Conservation (phyloP, 2,329 filamentous ascomycete species). For the Trichoderma pleuroti region DNA sequence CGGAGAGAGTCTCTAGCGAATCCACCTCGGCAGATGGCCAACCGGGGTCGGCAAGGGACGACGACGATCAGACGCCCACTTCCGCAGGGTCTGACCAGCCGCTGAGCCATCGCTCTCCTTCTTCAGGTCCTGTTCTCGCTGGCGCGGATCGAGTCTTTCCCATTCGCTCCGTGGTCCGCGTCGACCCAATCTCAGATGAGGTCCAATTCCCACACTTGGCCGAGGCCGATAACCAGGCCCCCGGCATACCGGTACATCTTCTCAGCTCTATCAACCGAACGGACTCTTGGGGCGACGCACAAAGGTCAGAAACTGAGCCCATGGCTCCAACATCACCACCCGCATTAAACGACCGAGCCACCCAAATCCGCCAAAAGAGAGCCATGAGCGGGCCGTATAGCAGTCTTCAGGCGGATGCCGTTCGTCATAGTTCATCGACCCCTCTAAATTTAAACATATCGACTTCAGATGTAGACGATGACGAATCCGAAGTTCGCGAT, state of each 20-base stretch:
- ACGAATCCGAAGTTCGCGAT: slow-evolving; percentile 26
- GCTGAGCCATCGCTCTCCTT: slow-evolving; percentile 22
- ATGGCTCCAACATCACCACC: slow-evolving; percentile 24
- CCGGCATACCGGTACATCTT: slow-evolving; percentile 30
- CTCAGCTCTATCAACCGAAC: slow-evolving; percentile 28
- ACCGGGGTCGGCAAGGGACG: neutral
- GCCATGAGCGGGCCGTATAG: slow-evolving; percentile 39
- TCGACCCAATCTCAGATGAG: slow-evolving; percentile 53
- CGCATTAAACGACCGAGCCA: slow-evolving; percentile 23
- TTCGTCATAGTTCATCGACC: slow-evolving; percentile 34
- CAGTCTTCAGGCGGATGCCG: slow-evolving; percentile 45
- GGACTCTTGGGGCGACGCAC: slow-evolving; percentile 30
- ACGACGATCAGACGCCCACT: neutral
- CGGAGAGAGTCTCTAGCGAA: neutral
- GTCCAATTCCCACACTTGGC: slow-evolving; percentile 38
- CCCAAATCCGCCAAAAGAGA: slow-evolving; percentile 32
- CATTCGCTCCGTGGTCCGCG: slow-evolving; percentile 74
- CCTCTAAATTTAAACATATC: slow-evolving; percentile 36
- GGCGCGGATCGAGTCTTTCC: slow-evolving; percentile 66
- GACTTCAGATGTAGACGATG: slow-evolving; percentile 33
- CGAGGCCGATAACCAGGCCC: slow-evolving; percentile 31
- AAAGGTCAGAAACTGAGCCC: slow-evolving; percentile 28
- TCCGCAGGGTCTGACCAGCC: neutral
- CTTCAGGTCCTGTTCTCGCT: slow-evolving; percentile 35
- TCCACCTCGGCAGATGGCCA: neutral